Percentiles rank a stretch among this genome's conserved stretches.
phyloP scores from a whole-genome alignment of 768 basidiomycete genomes.

The Boletus edulis region DNA sequence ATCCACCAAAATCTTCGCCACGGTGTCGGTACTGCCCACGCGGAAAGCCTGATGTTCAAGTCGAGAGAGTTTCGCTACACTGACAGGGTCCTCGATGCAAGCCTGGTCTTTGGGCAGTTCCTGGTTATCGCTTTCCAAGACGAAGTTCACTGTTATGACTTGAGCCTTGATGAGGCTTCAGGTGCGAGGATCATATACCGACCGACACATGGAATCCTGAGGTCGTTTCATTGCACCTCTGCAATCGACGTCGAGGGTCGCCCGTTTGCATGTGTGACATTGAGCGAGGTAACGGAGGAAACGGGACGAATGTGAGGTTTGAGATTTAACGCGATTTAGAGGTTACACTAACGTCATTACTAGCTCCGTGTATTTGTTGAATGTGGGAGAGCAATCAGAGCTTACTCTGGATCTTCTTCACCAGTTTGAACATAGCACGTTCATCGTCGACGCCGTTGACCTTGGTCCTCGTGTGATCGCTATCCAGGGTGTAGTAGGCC shows the following conservation, averaged over 20 bases:
- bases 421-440: no score
- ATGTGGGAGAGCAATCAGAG: not conserved
- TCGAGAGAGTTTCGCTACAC: constrained; percentile 7
- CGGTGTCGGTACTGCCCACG: no score
- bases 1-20: constrained; percentile 2
- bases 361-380: constrained; percentile 11
- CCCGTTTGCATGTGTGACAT: constrained; percentile 11
- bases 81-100: not conserved
- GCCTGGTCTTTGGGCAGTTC: constrained; percentile 15
- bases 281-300: not conserved
- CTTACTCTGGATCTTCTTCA: constrained; percentile 9
- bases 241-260: constrained; percentile 10
- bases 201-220: not conserved
- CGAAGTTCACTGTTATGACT: constrained; percentile 16
- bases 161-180: not conserved
- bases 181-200: constrained; percentile 6
- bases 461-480: constrained; percentile 13
- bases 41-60: not conserved
- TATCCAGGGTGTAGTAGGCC: not conserved
- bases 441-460: no score
- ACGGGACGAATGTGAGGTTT: constrained; percentile 1
- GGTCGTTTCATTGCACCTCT: constrained; percentile 8
- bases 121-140: constrained; percentile 12
- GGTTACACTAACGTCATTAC: not conserved
- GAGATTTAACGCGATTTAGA: not conserved